Evolutionary conservation across 176 grass and related monocot genomes (phyloP).

Genomic region (Bonia amplexicaulis): DNA sequence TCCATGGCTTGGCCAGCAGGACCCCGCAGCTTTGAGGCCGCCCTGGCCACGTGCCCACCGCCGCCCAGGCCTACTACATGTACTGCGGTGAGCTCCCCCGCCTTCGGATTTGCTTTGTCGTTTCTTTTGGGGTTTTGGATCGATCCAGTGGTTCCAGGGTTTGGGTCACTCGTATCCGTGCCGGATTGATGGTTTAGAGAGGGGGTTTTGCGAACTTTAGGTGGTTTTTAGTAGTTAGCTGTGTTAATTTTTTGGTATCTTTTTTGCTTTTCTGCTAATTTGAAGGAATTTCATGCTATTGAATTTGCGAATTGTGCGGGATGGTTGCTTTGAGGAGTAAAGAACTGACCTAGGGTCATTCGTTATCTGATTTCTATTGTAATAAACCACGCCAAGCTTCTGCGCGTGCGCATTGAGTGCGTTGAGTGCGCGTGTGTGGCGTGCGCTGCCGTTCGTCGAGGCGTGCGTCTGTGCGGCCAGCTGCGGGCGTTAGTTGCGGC

Average conservation of each 20-base stretch:
- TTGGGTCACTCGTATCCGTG: not conserved
- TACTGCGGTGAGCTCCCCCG: conserved; percentile 69
- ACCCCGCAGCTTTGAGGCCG: conserved; percentile 24
- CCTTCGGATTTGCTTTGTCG: not conserved
- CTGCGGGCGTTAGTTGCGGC: no score
- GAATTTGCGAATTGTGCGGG: not conserved
- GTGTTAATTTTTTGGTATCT: not conserved
- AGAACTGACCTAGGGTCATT: not conserved
- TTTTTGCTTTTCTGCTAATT: not conserved
- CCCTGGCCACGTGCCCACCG: conserved; percentile 43
- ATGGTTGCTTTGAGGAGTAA: not conserved
- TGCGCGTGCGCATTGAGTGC: no score
- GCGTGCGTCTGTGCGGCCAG: no score
- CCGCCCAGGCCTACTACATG: conserved; percentile 59
- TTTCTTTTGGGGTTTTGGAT: not conserved
- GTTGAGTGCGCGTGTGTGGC: no score
- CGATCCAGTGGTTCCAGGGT: not conserved
- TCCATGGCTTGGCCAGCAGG: no score
- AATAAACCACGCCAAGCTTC: no score
- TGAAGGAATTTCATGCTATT: not conserved
- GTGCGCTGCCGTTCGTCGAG: no score
- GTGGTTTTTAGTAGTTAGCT: not conserved
- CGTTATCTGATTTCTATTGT: not conserved
- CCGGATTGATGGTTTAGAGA: conserved; percentile 1
- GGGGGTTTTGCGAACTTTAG: not conserved